Evolutionary conservation across 2,329 filamentous ascomycete genomes (phyloP).

Genomic region (Shiraia bambusicola): DNA sequence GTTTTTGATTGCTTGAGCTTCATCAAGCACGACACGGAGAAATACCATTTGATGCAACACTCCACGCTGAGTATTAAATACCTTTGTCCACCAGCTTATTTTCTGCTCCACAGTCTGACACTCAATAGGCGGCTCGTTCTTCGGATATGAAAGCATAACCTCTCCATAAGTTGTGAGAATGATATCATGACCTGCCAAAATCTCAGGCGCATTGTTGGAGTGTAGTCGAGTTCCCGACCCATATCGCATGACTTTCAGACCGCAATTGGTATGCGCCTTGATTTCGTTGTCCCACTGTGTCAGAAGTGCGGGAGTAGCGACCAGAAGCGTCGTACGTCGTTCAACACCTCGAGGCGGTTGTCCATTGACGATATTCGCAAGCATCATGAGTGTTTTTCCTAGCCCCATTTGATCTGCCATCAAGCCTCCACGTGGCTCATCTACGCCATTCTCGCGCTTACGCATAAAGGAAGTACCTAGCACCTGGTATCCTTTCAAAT

Average conservation of each 20-base stretch:
- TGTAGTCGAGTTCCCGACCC: conserved; percentile 25
- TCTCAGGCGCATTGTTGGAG: conserved; percentile 12
- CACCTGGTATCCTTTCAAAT: conserved; percentile 55
- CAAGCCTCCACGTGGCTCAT: conserved; percentile 45
- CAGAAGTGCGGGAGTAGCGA: conserved; percentile 45
- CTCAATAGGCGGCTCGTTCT: conserved; percentile 40
- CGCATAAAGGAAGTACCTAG: conserved; percentile 58
- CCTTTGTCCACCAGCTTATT: conserved; percentile 42
- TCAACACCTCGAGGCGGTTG: conserved; percentile 11
- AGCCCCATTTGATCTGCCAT: conserved; percentile 48
- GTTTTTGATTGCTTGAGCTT: conserved; percentile 60
- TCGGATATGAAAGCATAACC: conserved; percentile 47
- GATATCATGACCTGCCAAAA: conserved; percentile 31
- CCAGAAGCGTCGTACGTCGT: conserved; percentile 45
- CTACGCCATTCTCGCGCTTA: conserved; percentile 47
- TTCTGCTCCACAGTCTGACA: conserved; percentile 43
- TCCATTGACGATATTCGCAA: conserved; percentile 50
- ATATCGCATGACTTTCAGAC: conserved; percentile 30
- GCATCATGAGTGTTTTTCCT: conserved; percentile 46
- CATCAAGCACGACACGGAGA: conserved; percentile 59
- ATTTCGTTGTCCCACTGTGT: conserved; percentile 46
- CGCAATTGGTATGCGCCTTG: conserved; percentile 23
- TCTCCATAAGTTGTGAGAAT: conserved; percentile 49
- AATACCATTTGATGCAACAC: conserved; percentile 35
- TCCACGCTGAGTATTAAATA: conserved; percentile 37